Base-by-base conservation (phyloP, 2,329 filamentous ascomycete genomes). In the Pezicula carpinea region DNA sequence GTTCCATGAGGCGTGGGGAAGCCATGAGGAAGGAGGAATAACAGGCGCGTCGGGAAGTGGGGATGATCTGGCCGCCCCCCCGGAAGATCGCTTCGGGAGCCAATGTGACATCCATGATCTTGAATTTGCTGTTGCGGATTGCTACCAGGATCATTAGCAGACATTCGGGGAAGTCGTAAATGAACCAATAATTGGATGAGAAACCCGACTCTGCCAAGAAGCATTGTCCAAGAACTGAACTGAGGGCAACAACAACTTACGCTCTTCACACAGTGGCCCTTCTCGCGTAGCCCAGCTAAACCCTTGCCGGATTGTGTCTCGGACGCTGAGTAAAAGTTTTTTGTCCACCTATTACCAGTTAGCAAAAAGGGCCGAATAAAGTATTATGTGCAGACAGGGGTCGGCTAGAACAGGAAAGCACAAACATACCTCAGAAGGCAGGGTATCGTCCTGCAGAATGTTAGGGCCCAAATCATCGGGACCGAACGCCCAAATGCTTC, bases 21-120 rank as follows among this genome's bases (percentile, higher is more conserved):
- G 93, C 92, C 89, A 97, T 96, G 40, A 99, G 76, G 74, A 99
- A 99, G 14, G 89, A 93, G 6, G 87, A 92, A 69, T 99, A 99
- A 68, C 93, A 92, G 10, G 93, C 90, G 47, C 93, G 82, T 45
- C 93, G 85, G 49, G 91, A 85, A 1, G 93, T 97, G 39, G 93
- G 93, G 64, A 99, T 99, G 63, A 99, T 95, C 67, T 99, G 93
- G 38, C 93, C 93, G 56, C 92, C 92, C 48, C 93, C 93, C 43
- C 93, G 83, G 75, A 90, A 95, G 63, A 99, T 97, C 43, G 92
- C 87, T 69, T 97, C 90, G 43, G 83, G 77, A 10, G 91, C 92
- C 17, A 99, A 77, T 35, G 86, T 76, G 45, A 96, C 82, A 64
- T 97, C 92, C 52, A 91, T 97, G 61, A 99, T 82, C 64, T 91